Percentiles rank a stretch among this genome's conserved stretches.
phyloP scores from a whole-genome alignment of 2,329 filamentous ascomycete genomes.

The Pyrenophora teres region DNA sequence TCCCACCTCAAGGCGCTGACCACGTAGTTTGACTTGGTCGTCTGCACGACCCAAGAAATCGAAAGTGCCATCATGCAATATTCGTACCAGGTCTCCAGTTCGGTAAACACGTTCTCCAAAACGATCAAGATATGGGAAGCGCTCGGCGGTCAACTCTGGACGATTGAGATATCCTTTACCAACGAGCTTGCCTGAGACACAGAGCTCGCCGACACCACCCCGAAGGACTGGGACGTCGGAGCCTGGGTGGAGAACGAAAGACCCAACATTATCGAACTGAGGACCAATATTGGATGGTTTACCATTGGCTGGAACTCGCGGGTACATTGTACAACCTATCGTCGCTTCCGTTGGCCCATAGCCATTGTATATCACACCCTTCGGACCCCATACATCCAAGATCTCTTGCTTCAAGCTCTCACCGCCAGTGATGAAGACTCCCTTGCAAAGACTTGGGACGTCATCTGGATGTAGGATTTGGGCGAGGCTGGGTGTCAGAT shows the following conservation, averaged over 20 bases:
- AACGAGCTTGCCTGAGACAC: slow-evolving; percentile 83
- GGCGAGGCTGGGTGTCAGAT: slow-evolving; percentile 86
- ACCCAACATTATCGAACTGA: slow-evolving; percentile 86
- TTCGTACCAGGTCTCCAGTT: slow-evolving; percentile 84
- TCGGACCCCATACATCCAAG: slow-evolving; percentile 79
- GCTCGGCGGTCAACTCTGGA: slow-evolving; percentile 73
- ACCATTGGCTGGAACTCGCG: slow-evolving; percentile 76
- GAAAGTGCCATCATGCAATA: slow-evolving; percentile 79
- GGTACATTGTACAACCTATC: slow-evolving; percentile 89
- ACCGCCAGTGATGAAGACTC: slow-evolving; percentile 92
- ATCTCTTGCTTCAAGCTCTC: slow-evolving; percentile 90
- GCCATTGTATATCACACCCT: slow-evolving; percentile 85
- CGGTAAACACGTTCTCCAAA: slow-evolving; percentile 68
- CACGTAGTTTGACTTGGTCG: slow-evolving; percentile 89
- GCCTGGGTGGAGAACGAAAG: slow-evolving; percentile 73
- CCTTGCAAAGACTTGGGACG: slow-evolving; percentile 76
- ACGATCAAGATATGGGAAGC: slow-evolving; percentile 68
- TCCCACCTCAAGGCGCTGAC: slow-evolving; percentile 84
- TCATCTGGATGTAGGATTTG: slow-evolving; percentile 77
- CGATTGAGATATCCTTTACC: slow-evolving; percentile 88
- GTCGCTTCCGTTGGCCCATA: slow-evolving; percentile 91
- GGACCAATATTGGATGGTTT: slow-evolving; percentile 86
- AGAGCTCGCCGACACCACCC: slow-evolving; percentile 85
- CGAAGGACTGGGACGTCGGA: slow-evolving; percentile 73
- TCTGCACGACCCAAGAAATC: slow-evolving; percentile 88